Conservation (phyloP, 2,329 filamentous ascomycete species). For the Penicillium sp. region DNA sequence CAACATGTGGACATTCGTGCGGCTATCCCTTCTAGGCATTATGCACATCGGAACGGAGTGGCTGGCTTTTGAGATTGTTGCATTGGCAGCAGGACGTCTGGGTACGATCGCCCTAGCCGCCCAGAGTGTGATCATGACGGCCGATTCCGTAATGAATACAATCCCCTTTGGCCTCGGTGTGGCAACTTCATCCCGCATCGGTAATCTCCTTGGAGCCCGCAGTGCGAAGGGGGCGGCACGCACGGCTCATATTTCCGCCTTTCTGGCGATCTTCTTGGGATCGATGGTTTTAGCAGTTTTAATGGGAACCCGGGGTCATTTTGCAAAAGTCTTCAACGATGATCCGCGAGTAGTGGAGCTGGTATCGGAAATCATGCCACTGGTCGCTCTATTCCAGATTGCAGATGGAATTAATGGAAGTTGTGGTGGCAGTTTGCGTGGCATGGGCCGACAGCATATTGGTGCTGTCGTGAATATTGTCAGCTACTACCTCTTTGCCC, state of each 20-base stretch:
- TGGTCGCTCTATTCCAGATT: constrained; percentile 85
- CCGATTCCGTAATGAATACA: constrained; percentile 80
- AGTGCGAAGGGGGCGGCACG: constrained; percentile 66
- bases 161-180: constrained; percentile 78
- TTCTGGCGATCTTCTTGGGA: constrained; percentile 71
- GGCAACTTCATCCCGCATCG: constrained; percentile 73
- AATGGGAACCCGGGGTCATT: constrained; percentile 69
- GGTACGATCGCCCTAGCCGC: constrained; percentile 72
- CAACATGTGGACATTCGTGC: constrained; percentile 71
- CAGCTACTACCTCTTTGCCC: constrained; percentile 79
- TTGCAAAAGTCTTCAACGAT: constrained; percentile 79
- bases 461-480: constrained; percentile 81
- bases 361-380: constrained; percentile 81
- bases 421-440: constrained; percentile 76
- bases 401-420: constrained; percentile 83
- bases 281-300: constrained; percentile 64
- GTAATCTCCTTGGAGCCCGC: constrained; percentile 74
- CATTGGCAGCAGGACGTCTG: constrained; percentile 75
- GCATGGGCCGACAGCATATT: constrained; percentile 84
- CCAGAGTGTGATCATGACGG: constrained; percentile 87
- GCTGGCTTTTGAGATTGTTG: constrained; percentile 75
- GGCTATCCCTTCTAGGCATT: constrained; percentile 73
- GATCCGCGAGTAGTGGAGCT: constrained; percentile 70
- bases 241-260: constrained; percentile 73
- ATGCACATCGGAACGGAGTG: constrained; percentile 87